Evolutionary conservation across 2,329 filamentous ascomycete species (phyloP), one percentile per base, ranked within the genome.

Genomic region (Chalaropsis ovoidea): DNA sequence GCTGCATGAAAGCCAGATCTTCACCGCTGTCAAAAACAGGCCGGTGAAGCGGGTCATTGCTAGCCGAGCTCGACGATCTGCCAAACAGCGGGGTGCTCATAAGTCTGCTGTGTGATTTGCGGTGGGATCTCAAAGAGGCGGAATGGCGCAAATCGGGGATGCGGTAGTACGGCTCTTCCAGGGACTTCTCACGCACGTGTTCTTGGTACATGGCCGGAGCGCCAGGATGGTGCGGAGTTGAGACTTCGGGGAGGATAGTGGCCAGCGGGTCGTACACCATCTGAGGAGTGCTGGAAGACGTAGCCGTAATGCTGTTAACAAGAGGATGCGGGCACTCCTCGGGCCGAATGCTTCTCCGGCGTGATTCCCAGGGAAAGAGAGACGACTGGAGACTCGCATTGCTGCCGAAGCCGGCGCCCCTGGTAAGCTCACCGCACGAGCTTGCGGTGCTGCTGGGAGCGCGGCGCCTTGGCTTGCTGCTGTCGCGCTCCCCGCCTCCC

Each of bases 361-460:
- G 72, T 15, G 54, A 35, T 3, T 41, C 52, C 56, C 49, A 60
- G 2, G 63, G 15, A 76, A 86, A 71, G 74, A 81, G 71, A 72
- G 82, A 75, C 75, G 45, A 62, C 22, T 49, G 54, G 31, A 56
- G 42, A 19, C 42, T 61, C n/a, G 52, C 43, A n/a, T 58, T 61
- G 42, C 43, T 63, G 3, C 63, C 62, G 42, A 52, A 61, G 15
- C 39, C 42, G 4, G 39, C 45, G 22, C 64, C 52, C 17, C 63
- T 72, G 68, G 80, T 74, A 66, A 79, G 79, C 61, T 86, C 85
- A 19, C 80, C 82, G 1, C 78, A 79, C 64, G 84, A 88, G 74
- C 85, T 89, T 56, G 84, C 82, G 58, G 80, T 82, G 69, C 82
- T 86, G 73, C 87, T 86, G 24, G 79, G 75, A 52, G 84, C 83